Base-by-base conservation (phyloP, 2,329 filamentous ascomycete genomes). In the Aspergillus sp. region DNA sequence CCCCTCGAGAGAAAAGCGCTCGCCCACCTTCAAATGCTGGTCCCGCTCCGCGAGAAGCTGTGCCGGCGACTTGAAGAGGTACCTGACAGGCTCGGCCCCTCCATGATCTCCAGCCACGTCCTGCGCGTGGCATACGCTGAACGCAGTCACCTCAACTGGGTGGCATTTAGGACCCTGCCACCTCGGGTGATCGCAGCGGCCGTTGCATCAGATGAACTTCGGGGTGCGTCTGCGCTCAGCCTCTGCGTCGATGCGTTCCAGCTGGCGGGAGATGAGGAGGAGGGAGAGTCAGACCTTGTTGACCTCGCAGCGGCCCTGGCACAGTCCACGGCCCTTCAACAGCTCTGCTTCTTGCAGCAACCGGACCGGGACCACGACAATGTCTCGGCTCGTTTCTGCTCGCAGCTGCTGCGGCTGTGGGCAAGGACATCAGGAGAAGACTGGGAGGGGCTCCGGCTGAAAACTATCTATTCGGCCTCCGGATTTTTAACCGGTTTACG, bases 101-200 rank as follows among this genome's bases (percentile, higher is more conserved):
- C 47, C 20, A 20, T 34, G 44, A 20, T 52, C 45, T 56, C 53
- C 20, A 45, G 46, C 34, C 49, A 56, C 47, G 16, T 54, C 17
- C 50, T 58, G 19, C 41, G 53, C 41, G 42, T 58, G 31, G 54
- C 49, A 38, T 58, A 56, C 44, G 43, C 56, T 36, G 52, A 40
- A 45, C n/a, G 23, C 42, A 21, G 38, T 31, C 52, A 58, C 43
- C 54, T 58, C 16, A 58, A 58, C 52, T 58, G 54, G 54, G 54
- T 47, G 7, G 29, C 16, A 34, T 58, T 58, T 55, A 9, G 20
- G 19, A 57, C 50, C 40, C 56, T 58, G 36, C 14, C 52, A 14
- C 52, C 49, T 21, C 17, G 52, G n/a, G 47, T 57, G 43, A 53
- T 58, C 29, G 50, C 52, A 25, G 49, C 49, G 9, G 54, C 54